Evolutionary conservation across 345 rosid species (phyloP).

Genomic region (Ceriops decandra): DNA sequence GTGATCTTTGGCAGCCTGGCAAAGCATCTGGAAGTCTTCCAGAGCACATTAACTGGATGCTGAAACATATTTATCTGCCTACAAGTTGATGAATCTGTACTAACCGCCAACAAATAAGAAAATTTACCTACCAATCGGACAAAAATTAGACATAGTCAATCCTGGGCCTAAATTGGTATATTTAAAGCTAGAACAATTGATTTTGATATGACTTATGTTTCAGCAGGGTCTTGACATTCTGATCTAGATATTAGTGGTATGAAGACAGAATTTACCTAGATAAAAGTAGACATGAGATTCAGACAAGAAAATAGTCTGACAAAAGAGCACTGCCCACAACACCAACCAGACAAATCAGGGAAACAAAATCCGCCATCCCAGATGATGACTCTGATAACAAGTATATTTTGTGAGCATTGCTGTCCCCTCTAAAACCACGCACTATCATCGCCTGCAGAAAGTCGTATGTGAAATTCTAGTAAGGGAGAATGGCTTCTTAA

Average conservation of each 20-base stretch:
- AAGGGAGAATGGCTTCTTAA: too few species aligned
- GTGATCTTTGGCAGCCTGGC: too few species aligned
- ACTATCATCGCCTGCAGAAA: slow-evolving; percentile 88
- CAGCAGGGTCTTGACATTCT: too few species aligned
- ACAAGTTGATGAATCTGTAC: background rate
- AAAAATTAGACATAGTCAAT: too few species aligned
- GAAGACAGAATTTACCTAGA: background rate
- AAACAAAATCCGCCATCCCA: slow-evolving; percentile 53
- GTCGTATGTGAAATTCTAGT: background rate
- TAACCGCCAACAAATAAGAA: background rate
- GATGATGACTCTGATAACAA: slow-evolving; percentile 48
- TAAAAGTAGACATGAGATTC: slow-evolving; percentile 10
- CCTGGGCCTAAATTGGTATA: too few species aligned
- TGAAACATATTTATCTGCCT: too few species aligned
- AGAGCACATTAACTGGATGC: too few species aligned
- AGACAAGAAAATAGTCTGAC: slow-evolving; percentile 59
- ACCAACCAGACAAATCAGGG: slow-evolving; percentile 58
- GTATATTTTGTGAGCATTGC: slow-evolving; percentile 64
- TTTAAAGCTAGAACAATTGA: too few species aligned
- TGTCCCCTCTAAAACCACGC: slow-evolving; percentile 86
- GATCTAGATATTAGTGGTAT: too few species aligned
- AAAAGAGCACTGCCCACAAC: slow-evolving; percentile 57
- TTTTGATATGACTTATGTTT: too few species aligned
- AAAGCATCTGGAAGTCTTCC: too few species aligned
- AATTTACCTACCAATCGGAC: background rate